These are phyloP conservation scores for Plantago major DNA, from an alignment of 257 asterid species.

Conservation along the genomic window DNA sequence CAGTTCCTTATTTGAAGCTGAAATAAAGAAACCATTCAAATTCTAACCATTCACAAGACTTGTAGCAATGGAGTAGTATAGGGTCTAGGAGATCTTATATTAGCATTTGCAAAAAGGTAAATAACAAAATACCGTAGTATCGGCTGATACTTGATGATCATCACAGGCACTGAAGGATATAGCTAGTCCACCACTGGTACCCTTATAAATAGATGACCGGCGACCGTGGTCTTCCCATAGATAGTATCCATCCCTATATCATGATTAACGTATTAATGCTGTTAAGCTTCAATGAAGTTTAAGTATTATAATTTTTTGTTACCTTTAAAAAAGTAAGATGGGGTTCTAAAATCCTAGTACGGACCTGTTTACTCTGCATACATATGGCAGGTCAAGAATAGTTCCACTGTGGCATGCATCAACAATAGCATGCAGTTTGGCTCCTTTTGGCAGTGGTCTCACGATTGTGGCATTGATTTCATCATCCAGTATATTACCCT, in stretches of 20 bases:
- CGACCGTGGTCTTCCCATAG: constrained; percentile 56
- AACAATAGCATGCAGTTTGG: constrained; percentile 48
- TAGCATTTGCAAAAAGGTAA: background rate
- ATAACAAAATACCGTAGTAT: constrained; percentile 38
- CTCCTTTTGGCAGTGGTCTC: constrained; percentile 52
- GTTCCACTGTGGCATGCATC: constrained; percentile 72
- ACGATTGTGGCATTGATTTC: constrained; percentile 56
- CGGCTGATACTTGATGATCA: constrained; percentile 48
- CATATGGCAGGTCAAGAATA: constrained; percentile 48
- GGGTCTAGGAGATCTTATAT: too few relatives aligned
- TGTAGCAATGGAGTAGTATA: background rate
- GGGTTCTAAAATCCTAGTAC: background rate
- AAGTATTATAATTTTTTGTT: background rate
- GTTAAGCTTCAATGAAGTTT: background rate
- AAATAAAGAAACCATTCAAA: background rate
- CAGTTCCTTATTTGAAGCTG: too few relatives aligned
- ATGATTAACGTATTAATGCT: constrained; percentile 3
- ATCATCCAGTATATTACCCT: constrained; percentile 53
- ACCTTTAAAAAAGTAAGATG: too few relatives aligned
- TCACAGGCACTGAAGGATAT: constrained; percentile 51
- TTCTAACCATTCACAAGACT: background rate
- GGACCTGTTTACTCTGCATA: constrained; percentile 49
- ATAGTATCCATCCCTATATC: constrained; percentile 38
- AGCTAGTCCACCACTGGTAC: constrained; percentile 52
- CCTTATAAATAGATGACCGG: constrained; percentile 31